A percentile compares a stretch with the other conserved stretches of the same genome.
Evolutionary conservation across 2,329 filamentous ascomycete genomes (phyloP).

Genomic region (Colletotrichum musae): DNA sequence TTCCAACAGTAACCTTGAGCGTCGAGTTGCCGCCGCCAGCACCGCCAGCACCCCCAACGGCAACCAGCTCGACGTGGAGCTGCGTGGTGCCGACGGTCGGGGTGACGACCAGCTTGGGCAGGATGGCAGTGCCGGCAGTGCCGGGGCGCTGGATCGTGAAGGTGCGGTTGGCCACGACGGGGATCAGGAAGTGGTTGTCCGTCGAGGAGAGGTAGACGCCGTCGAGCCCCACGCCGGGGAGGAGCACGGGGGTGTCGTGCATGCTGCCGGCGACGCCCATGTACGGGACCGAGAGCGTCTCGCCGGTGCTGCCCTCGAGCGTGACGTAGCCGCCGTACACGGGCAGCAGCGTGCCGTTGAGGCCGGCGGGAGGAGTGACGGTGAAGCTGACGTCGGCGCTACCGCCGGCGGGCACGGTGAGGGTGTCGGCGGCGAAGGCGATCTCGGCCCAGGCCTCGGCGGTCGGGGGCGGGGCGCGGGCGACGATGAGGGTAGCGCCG

Average conservation of each 20-base stretch:
- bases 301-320: conserved; percentile 54
- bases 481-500: conserved; percentile 15
- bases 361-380: conserved; percentile 46
- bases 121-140: conserved; percentile 1
- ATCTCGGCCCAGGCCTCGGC: conserved; percentile 41
- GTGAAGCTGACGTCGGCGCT: conserved; percentile 48
- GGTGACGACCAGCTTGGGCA: conserved; percentile 29
- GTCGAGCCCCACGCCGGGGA: conserved; percentile 15
- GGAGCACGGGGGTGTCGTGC: conserved; percentile 41
- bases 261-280: conserved; percentile 53
- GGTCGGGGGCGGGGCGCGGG: conserved; percentile 41
- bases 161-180: conserved; percentile 42
- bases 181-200: conserved; percentile 35
- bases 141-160: conserved; percentile 45
- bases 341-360: conserved; percentile 51
- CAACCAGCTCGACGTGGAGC: conserved; percentile 44
- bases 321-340: conserved; percentile 61
- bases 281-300: conserved; percentile 56
- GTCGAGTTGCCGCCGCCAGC: conserved; percentile 33
- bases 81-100: conserved; percentile 41
- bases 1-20: conserved; percentile 27
- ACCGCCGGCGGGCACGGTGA: conserved; percentile 49
- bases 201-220: conserved; percentile 41
- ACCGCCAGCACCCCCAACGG: conserved; percentile 24
- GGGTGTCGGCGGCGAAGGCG: conserved; percentile 39